These are phyloP conservation scores for Pyrus bretschneideri DNA, from an alignment of 306 rosid species.

Conservation along the genomic window DNA sequence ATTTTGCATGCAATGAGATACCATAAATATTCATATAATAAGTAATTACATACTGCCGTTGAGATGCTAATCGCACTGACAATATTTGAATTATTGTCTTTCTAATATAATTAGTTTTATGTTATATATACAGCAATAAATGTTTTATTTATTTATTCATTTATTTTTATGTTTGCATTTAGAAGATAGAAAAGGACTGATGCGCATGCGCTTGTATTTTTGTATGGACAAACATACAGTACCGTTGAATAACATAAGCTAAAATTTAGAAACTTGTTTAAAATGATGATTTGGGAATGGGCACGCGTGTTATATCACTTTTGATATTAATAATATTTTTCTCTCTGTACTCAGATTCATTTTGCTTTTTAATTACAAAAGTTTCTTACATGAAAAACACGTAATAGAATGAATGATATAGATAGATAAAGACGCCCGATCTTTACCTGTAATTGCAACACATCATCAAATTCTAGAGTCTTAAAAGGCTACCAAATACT, in stretches of 20 bases:
- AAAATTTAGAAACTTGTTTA: background rate
- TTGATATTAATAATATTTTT: background rate
- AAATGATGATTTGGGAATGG: background rate
- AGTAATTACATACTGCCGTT: background rate
- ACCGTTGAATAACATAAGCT: background rate
- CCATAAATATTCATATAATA: background rate
- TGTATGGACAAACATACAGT: background rate
- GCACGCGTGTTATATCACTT: background rate
- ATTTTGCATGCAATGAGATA: background rate
- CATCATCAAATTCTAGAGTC: background rate
- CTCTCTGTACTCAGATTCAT: background rate
- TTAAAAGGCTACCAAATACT: background rate
- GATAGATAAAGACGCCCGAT: no score
- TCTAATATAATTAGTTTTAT: background rate
- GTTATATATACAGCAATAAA: background rate
- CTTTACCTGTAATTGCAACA: background rate
- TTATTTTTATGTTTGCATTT: no score
- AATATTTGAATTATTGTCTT: background rate
- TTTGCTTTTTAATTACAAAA: no score
- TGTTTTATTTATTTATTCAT: no score
- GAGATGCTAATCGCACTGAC: background rate
- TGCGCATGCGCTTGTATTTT: background rate
- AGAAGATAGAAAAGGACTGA: background rate
- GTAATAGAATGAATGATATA: no score
- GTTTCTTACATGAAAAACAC: no score